These are phyloP conservation scores for Cryptococcus deneoformans DNA, from an alignment of 1,284 basidiomycete genomes.

Conservation along the genomic window DNA sequence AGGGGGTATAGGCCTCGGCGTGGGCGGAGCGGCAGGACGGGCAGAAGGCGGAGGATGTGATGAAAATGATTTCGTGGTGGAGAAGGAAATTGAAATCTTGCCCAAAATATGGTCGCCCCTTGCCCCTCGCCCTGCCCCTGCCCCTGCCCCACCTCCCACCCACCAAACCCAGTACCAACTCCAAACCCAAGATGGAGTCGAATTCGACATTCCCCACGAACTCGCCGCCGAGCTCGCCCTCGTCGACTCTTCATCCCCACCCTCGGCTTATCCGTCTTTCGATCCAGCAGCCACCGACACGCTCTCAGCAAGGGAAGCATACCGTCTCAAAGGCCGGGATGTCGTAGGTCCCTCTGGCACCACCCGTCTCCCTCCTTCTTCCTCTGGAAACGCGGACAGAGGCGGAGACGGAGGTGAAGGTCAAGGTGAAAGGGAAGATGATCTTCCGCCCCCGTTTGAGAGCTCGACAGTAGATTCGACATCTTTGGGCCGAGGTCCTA, in stretches of 20 bases:
- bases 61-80: neutral
- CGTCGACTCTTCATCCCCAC: neutral
- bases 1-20: neutral
- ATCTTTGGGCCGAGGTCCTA: neutral
- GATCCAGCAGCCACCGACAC: too few relatives aligned
- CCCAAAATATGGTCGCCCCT: neutral
- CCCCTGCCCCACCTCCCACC: neutral
- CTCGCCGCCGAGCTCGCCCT: neutral
- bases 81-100: neutral
- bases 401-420: too few relatives aligned
- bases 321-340: slow-evolving; percentile 46
- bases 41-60: neutral
- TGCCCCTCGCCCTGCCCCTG: slow-evolving; percentile 4
- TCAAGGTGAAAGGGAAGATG: slow-evolving; percentile 6
- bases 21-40: neutral
- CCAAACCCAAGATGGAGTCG: too few relatives aligned
- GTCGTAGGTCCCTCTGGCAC: slow-evolving; percentile 44
- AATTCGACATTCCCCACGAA: too few relatives aligned
- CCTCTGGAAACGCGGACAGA: too few relatives aligned
- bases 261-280: too few relatives aligned
- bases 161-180: too few relatives aligned
- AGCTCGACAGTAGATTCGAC: neutral
- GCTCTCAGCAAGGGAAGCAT: slow-evolving; percentile 31
- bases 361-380: neutral
- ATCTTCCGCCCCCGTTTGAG: slow-evolving; percentile 42